phyloP scores from a whole-genome alignment of 495 filamentous ascomycete genomes.

The Annulohypoxylon nitens region DNA sequence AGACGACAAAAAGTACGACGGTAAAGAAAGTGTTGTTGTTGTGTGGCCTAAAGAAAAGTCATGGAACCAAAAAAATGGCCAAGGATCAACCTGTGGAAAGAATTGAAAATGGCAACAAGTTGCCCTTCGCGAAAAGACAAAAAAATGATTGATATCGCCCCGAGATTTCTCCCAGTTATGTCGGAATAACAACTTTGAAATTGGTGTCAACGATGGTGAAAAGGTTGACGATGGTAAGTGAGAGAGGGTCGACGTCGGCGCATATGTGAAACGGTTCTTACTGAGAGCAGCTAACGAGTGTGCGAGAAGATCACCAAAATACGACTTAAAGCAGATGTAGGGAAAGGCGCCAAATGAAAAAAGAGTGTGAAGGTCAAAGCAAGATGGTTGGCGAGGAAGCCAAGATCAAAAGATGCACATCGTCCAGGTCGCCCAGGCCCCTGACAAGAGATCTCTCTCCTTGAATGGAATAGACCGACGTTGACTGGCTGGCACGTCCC shows the following conservation, averaged over 20 bases:
- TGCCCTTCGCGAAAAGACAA: slow-evolving; percentile 34
- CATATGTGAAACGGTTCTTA: slow-evolving; percentile 51
- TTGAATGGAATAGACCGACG: slow-evolving; percentile 28
- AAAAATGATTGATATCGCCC: slow-evolving; percentile 24
- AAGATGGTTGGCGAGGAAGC: slow-evolving; percentile 49
- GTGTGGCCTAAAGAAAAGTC: slow-evolving; percentile 37
- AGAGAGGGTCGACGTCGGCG: slow-evolving; percentile 44
- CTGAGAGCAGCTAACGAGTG: slow-evolving; percentile 45
- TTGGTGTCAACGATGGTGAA: slow-evolving; percentile 33
- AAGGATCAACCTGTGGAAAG: slow-evolving; percentile 67
- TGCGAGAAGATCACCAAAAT: slow-evolving; percentile 33
- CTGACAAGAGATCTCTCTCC: slow-evolving; percentile 46
- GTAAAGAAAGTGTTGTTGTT: slow-evolving; percentile 18
- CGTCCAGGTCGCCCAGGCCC: slow-evolving; percentile 27
- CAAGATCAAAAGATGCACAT: slow-evolving; percentile 44
- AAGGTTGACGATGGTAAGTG: slow-evolving; percentile 45
- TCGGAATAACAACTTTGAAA: slow-evolving; percentile 19
- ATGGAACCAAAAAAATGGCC: slow-evolving; percentile 53
- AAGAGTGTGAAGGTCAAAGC: slow-evolving; percentile 42
- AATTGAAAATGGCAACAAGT: slow-evolving; percentile 55
- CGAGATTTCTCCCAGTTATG: slow-evolving; percentile 27
- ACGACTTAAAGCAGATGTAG: slow-evolving; percentile 35
- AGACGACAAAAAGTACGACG: slow-evolving; percentile 25
- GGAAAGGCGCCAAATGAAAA: slow-evolving; percentile 34
- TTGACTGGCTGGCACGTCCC: slow-evolving; percentile 39